Percentiles rank a stretch among this genome's conserved stretches.
Evolutionary conservation across 1,284 basidiomycete species (phyloP).

Genomic region (Sphagnurus paluster): DNA sequence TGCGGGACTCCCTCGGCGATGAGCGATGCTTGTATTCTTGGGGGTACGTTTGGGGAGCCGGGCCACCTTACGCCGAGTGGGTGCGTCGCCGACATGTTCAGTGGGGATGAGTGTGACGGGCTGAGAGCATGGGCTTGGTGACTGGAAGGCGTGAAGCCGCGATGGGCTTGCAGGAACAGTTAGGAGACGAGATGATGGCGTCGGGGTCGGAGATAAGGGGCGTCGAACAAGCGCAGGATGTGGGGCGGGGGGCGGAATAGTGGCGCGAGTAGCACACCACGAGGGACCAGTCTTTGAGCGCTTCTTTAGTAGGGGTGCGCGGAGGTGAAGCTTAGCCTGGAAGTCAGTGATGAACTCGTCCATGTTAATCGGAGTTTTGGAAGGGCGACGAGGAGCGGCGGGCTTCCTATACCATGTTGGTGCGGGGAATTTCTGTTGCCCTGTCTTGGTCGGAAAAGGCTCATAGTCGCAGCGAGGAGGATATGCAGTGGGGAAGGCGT

Average conservation of each 20-base stretch:
- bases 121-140: not conserved
- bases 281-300: not conserved
- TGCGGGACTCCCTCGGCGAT: not conserved
- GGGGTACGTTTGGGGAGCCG: slow-evolving; percentile 8
- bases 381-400: slow-evolving; percentile 1
- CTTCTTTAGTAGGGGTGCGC: slow-evolving; percentile 7
- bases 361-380: slow-evolving; percentile 6
- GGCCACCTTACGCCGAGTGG: not conserved
- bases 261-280: slow-evolving; percentile 23
- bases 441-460: slow-evolving; percentile 24
- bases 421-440: slow-evolving; percentile 4
- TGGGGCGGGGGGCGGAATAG: slow-evolving; percentile 19
- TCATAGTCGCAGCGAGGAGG: slow-evolving; percentile 24
- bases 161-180: not conserved
- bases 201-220: not conserved
- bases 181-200: not conserved
- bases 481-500: slow-evolving; percentile 33
- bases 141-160: not conserved
- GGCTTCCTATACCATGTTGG: slow-evolving; percentile 26
- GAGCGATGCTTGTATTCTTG: slow-evolving; percentile 6
- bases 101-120: not conserved
- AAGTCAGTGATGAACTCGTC: slow-evolving; percentile 17
- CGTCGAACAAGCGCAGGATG: slow-evolving; percentile 20
- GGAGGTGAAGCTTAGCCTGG: slow-evolving; percentile 21
- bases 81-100: not conserved